A percentile compares a stretch with the other conserved stretches of the same genome.
These are phyloP conservation scores for Mrakia blollopis DNA, from an alignment of 768 basidiomycete genomes.

Conservation along the genomic window DNA sequence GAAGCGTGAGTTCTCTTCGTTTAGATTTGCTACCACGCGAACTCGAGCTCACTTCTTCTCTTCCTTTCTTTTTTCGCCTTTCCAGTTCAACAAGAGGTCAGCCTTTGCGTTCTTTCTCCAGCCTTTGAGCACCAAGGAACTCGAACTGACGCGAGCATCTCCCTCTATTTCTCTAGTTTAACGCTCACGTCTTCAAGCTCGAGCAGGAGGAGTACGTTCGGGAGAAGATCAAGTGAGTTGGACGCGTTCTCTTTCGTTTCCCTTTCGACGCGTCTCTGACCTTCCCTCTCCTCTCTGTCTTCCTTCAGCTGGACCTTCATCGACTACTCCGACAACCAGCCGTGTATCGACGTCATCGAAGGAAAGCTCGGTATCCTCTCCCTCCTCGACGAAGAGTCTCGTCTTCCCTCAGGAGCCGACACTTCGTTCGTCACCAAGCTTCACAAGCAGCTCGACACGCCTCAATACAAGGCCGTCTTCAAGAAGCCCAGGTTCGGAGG, in stretches of 20 bases:
- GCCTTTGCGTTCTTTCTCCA: constrained; percentile 31
- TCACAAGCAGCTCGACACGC: constrained; percentile 73
- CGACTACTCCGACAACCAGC: constrained; percentile 98
- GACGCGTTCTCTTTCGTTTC: neutral
- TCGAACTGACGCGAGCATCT: too few species aligned
- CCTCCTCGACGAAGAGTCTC: constrained; percentile 94
- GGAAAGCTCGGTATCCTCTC: constrained; percentile 92
- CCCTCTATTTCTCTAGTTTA: constrained; percentile 59
- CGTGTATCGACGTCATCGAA: constrained; percentile 97
- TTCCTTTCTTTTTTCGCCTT: neutral
- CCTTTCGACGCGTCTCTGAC: neutral
- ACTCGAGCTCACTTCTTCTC: neutral
- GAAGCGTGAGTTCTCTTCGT: constrained; percentile 29
- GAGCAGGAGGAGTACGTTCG: constrained; percentile 99
- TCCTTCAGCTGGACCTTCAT: constrained; percentile 80
- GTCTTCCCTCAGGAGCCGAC: constrained; percentile 88
- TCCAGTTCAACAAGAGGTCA: constrained; percentile 80
- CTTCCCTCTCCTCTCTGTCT: neutral
- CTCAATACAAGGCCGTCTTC: constrained; percentile 79
- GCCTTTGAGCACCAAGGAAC: neutral
- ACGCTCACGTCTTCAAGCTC: constrained; percentile 92
- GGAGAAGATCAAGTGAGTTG: constrained; percentile 72
- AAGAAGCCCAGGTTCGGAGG: constrained; percentile 99
- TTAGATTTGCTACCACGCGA: neutral
- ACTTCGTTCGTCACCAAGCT: constrained; percentile 89